Conservation (phyloP, 2,329 filamentous ascomycete genomes). For the Aspergillus aculeatus region DNA sequence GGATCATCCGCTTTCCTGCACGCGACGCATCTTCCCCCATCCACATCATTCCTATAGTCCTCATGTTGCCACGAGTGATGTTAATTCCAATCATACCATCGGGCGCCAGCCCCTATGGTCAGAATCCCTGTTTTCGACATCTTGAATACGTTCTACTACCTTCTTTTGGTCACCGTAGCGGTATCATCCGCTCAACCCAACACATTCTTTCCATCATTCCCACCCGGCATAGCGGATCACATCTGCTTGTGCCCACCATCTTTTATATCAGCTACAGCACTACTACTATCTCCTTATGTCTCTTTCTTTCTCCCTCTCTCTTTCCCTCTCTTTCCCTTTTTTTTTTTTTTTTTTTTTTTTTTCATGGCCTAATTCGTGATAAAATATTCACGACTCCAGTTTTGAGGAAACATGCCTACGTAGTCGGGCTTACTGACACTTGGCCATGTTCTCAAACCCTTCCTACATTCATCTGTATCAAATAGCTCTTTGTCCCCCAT, state of each 20-base stretch:
- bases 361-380: not conserved
- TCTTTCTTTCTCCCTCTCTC: slow-evolving; percentile 7
- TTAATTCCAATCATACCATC: slow-evolving; percentile 24
- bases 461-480: not conserved
- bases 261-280: too few relatives aligned
- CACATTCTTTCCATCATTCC: slow-evolving; percentile 10
- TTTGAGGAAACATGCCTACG: not conserved
- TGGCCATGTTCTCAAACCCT: not conserved
- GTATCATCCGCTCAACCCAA: slow-evolving; percentile 2
- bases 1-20: slow-evolving; percentile 14
- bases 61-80: slow-evolving; percentile 37
- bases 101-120: slow-evolving; percentile 17
- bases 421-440: not conserved
- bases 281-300: too few relatives aligned
- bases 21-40: slow-evolving; percentile 20
- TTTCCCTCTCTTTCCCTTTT: slow-evolving; percentile 1
- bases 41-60: slow-evolving; percentile 19
- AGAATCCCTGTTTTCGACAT: slow-evolving; percentile 11
- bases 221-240: slow-evolving; percentile 12
- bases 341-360: slow-evolving; percentile 9
- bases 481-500: not conserved
- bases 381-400: not conserved
- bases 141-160: slow-evolving; percentile 12
- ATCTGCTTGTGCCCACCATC: slow-evolving; percentile 11
- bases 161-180: slow-evolving; percentile 9